Evolutionary conservation across 1,139 yeast genomes (phyloP), one percentile per base, ranked within the genome.

Genomic region (Geotrichum klebahnii): DNA sequence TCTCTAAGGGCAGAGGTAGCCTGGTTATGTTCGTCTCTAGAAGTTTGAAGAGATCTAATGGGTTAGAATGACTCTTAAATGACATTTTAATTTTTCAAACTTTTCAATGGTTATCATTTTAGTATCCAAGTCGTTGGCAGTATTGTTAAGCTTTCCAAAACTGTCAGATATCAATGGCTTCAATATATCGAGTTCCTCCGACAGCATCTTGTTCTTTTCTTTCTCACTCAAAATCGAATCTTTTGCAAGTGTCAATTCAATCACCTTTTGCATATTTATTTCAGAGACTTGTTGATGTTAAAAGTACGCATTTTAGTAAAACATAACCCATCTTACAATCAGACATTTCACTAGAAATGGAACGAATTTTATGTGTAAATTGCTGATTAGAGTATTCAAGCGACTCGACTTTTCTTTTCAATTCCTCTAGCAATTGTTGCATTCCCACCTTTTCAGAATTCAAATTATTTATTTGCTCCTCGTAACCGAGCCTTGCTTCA

Each of bases 141-240:
- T n/a, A 28, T 31, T 34, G 10, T 37, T 20, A 9, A 48, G 26
- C 6, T 16, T n/a, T 20, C 17, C 23, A 10, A 48, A 19, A 31
- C 32, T 34, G 16, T 43, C 44, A 24, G 36, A 20, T 9, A 48
- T 28, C 8, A 43, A 10, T n/a, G 47, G 47, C 23, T 48, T 48
- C n/a, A 48, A 32, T 26, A 42, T 5, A 5, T 12, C 32, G 14
- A 48, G 33, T 23, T 48, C 51, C 26, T 48, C 45, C 2, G 37
- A 20, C 2, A 48, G 10, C 6, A 39, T 4, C 12, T 33, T 16
- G 19, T 9, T 32, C 14, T 32, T 28, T 22, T 48, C 48, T 19
- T 44, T 37, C 28, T 48, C 51, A 9, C 22, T 44, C 6, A 9
- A 31, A 10, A 48, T 22, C n/a, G 39, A 16, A 5, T 19, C 34